These are phyloP conservation scores for Pythium dissotocum DNA, from an alignment of 352 stramenopile species.

Conservation along the genomic window DNA sequence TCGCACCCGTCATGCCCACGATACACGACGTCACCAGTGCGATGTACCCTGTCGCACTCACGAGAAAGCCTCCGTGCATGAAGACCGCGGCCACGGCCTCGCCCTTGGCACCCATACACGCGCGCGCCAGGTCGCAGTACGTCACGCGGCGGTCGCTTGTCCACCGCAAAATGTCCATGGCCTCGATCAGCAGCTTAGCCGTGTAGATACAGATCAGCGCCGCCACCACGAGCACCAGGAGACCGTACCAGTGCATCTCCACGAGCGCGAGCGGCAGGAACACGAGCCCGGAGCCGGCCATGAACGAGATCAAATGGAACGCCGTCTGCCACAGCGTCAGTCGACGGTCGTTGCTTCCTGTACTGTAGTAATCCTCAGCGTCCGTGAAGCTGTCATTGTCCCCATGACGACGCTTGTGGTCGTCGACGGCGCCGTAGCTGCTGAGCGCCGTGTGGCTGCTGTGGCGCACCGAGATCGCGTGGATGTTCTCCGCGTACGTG, in stretches of 20 bases:
- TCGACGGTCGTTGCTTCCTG: constrained; percentile 18
- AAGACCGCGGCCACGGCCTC: constrained; percentile 43
- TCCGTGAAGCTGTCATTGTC: neutral
- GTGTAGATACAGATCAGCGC: constrained; percentile 59
- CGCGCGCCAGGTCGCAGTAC: constrained; percentile 68
- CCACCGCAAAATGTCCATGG: constrained; percentile 74
- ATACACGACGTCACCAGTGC: constrained; percentile 60
- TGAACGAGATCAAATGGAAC: constrained; percentile 76
- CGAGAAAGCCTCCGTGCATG: constrained; percentile 60
- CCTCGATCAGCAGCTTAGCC: constrained; percentile 62
- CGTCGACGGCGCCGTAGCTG: constrained; percentile 28
- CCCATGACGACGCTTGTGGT: neutral
- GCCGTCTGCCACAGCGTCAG: constrained; percentile 65
- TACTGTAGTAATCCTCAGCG: constrained; percentile 4
- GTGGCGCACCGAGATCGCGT: constrained; percentile 30
- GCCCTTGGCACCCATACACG: constrained; percentile 57
- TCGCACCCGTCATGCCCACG: constrained; percentile 55
- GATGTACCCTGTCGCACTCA: constrained; percentile 61
- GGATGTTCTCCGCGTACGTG: constrained; percentile 32
- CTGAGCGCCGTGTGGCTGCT: constrained; percentile 40
- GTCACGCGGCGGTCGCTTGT: constrained; percentile 57
- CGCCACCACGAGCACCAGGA: constrained; percentile 58
- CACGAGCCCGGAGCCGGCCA: constrained; percentile 72
- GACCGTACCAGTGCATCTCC: constrained; percentile 77
- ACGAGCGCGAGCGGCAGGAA: constrained; percentile 72